Evolutionary conservation across 2,329 filamentous ascomycete genomes (phyloP).

Genomic region (Mycosphaerella sp.): DNA sequence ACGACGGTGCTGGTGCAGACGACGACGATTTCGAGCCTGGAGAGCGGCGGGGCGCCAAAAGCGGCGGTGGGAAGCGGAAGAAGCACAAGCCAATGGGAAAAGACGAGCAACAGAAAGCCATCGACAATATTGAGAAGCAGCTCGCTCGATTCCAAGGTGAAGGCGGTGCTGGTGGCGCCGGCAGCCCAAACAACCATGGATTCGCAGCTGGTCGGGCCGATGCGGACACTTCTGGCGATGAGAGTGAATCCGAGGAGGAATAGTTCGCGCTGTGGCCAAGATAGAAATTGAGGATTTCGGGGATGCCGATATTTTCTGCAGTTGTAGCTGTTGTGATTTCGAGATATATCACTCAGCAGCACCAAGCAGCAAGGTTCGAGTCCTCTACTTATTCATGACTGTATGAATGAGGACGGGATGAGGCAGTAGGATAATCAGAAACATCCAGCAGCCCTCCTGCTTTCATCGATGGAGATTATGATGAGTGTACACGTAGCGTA

Average conservation of each 20-base stretch:
- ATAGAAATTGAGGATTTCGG: no score
- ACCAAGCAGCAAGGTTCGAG: neutral
- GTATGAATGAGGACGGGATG: constrained; percentile 9
- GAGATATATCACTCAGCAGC: no score
- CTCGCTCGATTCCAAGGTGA: constrained; percentile 37
- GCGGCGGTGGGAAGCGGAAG: constrained; percentile 48
- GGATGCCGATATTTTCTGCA: no score
- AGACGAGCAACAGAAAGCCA: constrained; percentile 62
- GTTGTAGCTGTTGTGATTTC: no score
- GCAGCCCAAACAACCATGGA: constrained; percentile 20
- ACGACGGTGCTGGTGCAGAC: constrained; percentile 33
- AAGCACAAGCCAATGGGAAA: constrained; percentile 76
- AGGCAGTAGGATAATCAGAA: neutral
- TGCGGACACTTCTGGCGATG: constrained; percentile 29
- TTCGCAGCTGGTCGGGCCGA: constrained; percentile 16
- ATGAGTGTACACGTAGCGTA: neutral
- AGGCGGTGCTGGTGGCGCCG: constrained; percentile 21
- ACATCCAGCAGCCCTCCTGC: neutral
- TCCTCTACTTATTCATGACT: constrained; percentile 4
- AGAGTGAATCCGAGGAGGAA: constrained; percentile 35
- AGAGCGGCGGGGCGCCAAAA: constrained; percentile 17
- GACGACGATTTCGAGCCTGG: constrained; percentile 47
- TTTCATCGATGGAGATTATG: neutral
- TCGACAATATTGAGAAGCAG: constrained; percentile 57
- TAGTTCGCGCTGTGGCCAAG: constrained; percentile 11